phyloP scores from a whole-genome alignment of 768 basidiomycete genomes.

The Amanita rimosa region DNA sequence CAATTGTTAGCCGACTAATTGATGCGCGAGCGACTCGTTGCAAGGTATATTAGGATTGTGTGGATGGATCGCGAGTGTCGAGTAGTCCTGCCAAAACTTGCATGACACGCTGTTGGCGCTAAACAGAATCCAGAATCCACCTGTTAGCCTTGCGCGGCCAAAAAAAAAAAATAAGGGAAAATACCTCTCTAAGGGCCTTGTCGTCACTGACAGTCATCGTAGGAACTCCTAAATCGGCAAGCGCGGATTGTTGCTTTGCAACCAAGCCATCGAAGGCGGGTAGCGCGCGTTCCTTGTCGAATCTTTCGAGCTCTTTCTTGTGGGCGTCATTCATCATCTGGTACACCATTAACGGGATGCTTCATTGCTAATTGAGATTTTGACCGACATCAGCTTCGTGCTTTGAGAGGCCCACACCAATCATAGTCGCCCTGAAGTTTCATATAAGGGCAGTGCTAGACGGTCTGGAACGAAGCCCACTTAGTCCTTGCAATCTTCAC shows the following conservation, averaged over 20 bases:
- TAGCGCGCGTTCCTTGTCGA: constrained; percentile 59
- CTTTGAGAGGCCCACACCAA: constrained; percentile 52
- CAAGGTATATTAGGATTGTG: not conserved
- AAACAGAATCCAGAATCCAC: not conserved
- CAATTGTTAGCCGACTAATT: not conserved
- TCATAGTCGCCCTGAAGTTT: constrained; percentile 51
- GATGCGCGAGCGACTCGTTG: not conserved
- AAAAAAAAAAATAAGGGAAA: not conserved
- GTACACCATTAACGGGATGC: not conserved
- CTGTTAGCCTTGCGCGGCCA: not conserved
- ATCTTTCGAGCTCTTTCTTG: constrained; percentile 51
- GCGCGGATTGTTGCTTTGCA: constrained; percentile 52
- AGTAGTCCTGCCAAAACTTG: constrained; percentile 53
- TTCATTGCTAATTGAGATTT: constrained; percentile 2
- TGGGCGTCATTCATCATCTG: constrained; percentile 60
- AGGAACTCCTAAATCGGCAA: constrained; percentile 54
- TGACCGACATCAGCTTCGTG: constrained; percentile 53
- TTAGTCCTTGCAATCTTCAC: constrained; percentile 57
- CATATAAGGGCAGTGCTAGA: constrained; percentile 2
- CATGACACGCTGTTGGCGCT: constrained; percentile 65
- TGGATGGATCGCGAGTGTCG: constrained; percentile 11
- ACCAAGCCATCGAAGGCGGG: constrained; percentile 72
- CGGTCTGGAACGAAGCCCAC: constrained; percentile 25
- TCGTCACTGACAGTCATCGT: constrained; percentile 54
- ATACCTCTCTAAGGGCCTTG: constrained; percentile 43